These are phyloP conservation scores for Aurantiochytrium sp. DNA, from an alignment of 108 stramenopile species.

Conservation along the genomic window DNA sequence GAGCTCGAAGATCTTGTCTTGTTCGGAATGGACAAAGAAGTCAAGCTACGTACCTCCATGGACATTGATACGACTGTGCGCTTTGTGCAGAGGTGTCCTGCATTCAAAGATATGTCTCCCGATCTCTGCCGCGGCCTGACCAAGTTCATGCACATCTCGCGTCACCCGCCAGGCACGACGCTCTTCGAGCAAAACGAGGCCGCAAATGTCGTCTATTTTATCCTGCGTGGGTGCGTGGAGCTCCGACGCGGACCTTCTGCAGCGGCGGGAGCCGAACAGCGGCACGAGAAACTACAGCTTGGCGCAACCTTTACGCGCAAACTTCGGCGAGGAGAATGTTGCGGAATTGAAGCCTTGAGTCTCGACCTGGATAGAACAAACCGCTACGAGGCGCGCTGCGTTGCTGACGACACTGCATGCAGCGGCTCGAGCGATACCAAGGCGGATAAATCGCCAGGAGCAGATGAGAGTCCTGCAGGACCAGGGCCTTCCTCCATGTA, in stretches of 20 bases:
- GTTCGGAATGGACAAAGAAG: constrained; percentile 1
- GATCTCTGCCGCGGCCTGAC: not conserved
- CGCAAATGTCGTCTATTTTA: not conserved
- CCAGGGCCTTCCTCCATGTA: no score
- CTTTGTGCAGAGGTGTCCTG: not conserved
- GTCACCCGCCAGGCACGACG: not conserved
- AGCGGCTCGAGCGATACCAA: not conserved
- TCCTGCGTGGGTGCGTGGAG: not conserved
- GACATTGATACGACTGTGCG: not conserved
- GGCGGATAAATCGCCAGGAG: not conserved
- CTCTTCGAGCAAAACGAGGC: not conserved
- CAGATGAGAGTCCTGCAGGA: no score
- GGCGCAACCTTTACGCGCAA: not conserved
- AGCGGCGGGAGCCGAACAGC: not conserved
- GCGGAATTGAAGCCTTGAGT: not conserved
- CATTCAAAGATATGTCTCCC: not conserved
- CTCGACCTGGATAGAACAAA: not conserved
- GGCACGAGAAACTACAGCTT: not conserved
- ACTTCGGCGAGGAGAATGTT: not conserved
- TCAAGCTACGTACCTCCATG: not conserved
- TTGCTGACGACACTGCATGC: not conserved
- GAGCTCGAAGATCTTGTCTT: not conserved
- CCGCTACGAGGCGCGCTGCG: not conserved
- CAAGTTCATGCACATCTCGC: not conserved
- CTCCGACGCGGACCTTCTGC: not conserved